These are phyloP conservation scores for Gracilaria vermiculophylla DNA, from an alignment of 23 red algal species.

Conservation along the genomic window DNA sequence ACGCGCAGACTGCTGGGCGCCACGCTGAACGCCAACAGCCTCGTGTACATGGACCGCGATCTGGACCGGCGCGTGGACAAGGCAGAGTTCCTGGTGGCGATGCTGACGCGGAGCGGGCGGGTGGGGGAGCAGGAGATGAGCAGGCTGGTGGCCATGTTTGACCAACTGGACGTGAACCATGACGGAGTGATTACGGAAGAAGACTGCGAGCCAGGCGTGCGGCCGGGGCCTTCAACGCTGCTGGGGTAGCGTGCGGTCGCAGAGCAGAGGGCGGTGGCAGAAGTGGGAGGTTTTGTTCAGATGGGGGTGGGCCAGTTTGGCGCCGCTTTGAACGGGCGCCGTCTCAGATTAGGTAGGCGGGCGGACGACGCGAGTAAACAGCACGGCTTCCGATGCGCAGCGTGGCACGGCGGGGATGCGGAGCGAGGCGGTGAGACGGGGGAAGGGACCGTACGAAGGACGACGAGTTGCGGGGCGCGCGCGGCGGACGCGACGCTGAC, in stretches of 20 bases:
- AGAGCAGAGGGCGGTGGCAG: background rate
- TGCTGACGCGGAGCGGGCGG: conserved; percentile 55
- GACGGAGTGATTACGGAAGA: conserved; percentile 31
- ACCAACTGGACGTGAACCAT: conserved; percentile 55
- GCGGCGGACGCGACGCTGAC: too few species aligned
- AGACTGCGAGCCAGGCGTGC: background rate
- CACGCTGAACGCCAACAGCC: background rate
- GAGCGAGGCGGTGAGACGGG: too few species aligned
- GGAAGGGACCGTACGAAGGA: too few species aligned
- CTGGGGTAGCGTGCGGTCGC: too few species aligned
- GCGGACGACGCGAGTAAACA: too few species aligned
- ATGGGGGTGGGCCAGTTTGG: too few species aligned
- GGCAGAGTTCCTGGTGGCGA: conserved; percentile 39
- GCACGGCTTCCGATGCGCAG: too few species aligned
- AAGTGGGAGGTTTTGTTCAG: background rate
- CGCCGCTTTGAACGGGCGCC: too few species aligned
- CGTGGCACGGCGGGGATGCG: too few species aligned
- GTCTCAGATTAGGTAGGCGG: too few species aligned
- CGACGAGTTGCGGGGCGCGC: too few species aligned
- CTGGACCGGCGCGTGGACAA: conserved; percentile 41
- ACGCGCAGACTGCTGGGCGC: conserved; percentile 40
- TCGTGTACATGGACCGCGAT: conserved; percentile 39
- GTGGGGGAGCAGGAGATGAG: conserved; percentile 51
- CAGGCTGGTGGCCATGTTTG: conserved; percentile 43
- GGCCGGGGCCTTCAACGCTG: background rate